phyloP scores from a whole-genome alignment of 805 yeast genomes.

The Sugiyamaella qingdaonensis region DNA sequence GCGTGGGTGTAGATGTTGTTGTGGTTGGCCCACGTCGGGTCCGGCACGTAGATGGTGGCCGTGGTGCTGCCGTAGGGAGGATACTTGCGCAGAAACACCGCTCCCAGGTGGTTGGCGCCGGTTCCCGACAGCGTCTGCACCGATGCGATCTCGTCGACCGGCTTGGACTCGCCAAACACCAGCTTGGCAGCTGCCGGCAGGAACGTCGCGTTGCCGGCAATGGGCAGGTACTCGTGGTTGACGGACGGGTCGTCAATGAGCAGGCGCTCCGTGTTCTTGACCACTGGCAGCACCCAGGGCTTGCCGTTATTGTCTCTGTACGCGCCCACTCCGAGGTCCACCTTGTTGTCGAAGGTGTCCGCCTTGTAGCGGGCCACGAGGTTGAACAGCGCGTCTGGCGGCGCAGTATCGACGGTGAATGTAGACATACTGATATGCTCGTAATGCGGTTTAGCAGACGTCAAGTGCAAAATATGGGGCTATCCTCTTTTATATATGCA shows the following conservation, averaged over 20 bases:
- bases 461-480: not conserved
- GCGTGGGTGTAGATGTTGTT: slow-evolving; percentile 68
- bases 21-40: slow-evolving; percentile 99
- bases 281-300: slow-evolving; percentile 71
- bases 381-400: slow-evolving; percentile 86
- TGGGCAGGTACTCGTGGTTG: slow-evolving; percentile 88
- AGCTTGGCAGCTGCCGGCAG: slow-evolving; percentile 62
- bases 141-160: slow-evolving; percentile 50
- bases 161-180: slow-evolving; percentile 62
- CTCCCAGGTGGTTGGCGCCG: slow-evolving; percentile 88
- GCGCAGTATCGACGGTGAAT: slow-evolving; percentile 34
- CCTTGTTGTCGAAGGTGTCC: slow-evolving; percentile 47
- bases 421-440: slow-evolving; percentile 8
- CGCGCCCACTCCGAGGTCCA: slow-evolving; percentile 83
- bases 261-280: slow-evolving; percentile 60
- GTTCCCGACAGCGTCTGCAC: slow-evolving; percentile 83
- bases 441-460: not conserved
- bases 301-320: slow-evolving; percentile 65
- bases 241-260: slow-evolving; percentile 59
- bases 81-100: slow-evolving; percentile 56
- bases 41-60: slow-evolving; percentile 61
- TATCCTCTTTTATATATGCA: not conserved
- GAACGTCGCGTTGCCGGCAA: slow-evolving; percentile 68
- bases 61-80: slow-evolving; percentile 33
- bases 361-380: slow-evolving; percentile 39